Base-by-base conservation (phyloP, 2,329 filamentous ascomycete species). In the Colletotrichum aenigma region DNA sequence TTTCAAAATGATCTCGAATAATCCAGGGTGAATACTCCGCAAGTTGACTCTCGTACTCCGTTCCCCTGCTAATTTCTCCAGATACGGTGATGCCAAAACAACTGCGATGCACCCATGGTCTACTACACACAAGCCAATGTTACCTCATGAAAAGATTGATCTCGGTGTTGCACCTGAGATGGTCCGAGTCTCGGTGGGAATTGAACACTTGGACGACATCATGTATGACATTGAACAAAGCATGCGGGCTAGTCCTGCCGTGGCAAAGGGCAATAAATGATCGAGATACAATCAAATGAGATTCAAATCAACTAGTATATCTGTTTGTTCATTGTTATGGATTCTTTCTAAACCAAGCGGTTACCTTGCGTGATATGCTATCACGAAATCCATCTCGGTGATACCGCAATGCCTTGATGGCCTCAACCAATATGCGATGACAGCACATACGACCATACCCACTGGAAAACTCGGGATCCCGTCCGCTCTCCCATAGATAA, bases 131-230 rank as follows among this genome's bases (percentile, higher is more conserved):
- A 58, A 58, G 55, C 55, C 55, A 58, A 58, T 58, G 55, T 58
- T 58, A 18, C 21, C 55, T 58, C 55, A 58, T 28, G 55, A 93
- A 65, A 93, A 93, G 79, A 94, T 94, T 80, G 91, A 94, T 4
- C 21, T 65, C 0, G 62, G 62, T 26, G 62, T 65, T 43, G 62
- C 62, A n/a, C 62, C 62, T 16, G 62, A 65, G 36, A 65, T 65
- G 62, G 62, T 65, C 15, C 32, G 62, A 28, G 62, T 65, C 10
- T 65, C 62, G 5, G 62, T 65, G 4, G 62, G 62, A 0, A 65
- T 65, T 38, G 62, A 65, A n/a, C 34, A 65, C 16, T 38, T 65
- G 21, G 62, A 65, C 34, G 62, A 65, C 36, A 65, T 65, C 62
- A 65, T 38, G 21, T 38, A 65, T 28, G 34, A 65, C 16, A 65